These are phyloP conservation scores for Malus domestica DNA, from an alignment of 306 rosid species.

Conservation along the genomic window ASM211411v1 NC_041791.1:3740501-3741000, in stretches of 20 bases:
- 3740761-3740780: constrained; percentile 61
- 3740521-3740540: not conserved
- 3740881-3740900: constrained; percentile 43
- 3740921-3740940: not conserved
- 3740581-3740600: constrained; percentile 1
- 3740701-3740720: constrained; percentile 60
- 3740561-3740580: not conserved
- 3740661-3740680: constrained; percentile 69
- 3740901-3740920: not conserved
- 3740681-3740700: constrained; percentile 90
- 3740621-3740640: constrained; percentile 16
- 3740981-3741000: too few species aligned
- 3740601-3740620: constrained; percentile 15
- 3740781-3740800: constrained; percentile 62
- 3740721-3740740: constrained; percentile 67
- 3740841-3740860: constrained; percentile 74
- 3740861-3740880: constrained; percentile 95
- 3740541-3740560: not conserved
- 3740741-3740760: constrained; percentile 63
- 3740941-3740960: not conserved
- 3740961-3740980: too few species aligned
- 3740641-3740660: constrained; percentile 27
- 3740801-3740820: constrained; percentile 76
- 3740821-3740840: constrained; percentile 83
- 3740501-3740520: not conserved